These are phyloP conservation scores for Mycena sp. DNA, from an alignment of 1,284 basidiomycete species.

Conservation along the genomic window DNA sequence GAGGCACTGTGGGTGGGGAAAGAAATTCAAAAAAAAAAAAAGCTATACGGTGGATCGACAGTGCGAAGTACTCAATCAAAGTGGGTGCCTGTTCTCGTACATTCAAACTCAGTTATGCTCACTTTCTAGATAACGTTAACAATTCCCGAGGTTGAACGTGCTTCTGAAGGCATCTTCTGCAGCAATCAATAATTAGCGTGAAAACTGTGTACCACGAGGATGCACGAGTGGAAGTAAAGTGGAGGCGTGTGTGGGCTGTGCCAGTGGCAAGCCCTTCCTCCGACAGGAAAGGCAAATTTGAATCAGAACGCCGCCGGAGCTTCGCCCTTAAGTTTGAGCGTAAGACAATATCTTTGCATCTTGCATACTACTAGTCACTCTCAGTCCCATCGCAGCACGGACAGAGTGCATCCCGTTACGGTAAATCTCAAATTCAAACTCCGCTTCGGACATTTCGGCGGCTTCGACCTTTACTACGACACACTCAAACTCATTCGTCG, in stretches of 20 bases:
- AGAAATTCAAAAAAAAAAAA: neutral
- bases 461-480: neutral
- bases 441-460: too few relatives aligned
- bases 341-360: too few relatives aligned
- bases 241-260: too few relatives aligned
- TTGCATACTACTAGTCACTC: too few relatives aligned
- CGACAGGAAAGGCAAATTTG: neutral
- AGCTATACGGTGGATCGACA: conserved; percentile 16
- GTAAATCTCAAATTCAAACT: too few relatives aligned
- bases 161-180: neutral
- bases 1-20: too few relatives aligned
- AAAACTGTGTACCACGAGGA: too few relatives aligned
- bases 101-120: conserved; percentile 4
- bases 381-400: too few relatives aligned
- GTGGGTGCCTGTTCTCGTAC: conserved; percentile 1
- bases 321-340: too few relatives aligned
- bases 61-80: neutral
- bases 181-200: conserved; percentile 21
- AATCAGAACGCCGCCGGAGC: neutral
- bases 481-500: conserved; percentile 6
- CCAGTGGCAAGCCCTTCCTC: too few relatives aligned
- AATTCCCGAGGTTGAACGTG: conserved; percentile 19
- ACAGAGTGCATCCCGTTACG: too few relatives aligned
- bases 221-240: too few relatives aligned
- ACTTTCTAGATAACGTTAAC: neutral